Conservation (phyloP, 192 early-diverging fungal genomes). For the Dimargaris verticillata region DNA sequence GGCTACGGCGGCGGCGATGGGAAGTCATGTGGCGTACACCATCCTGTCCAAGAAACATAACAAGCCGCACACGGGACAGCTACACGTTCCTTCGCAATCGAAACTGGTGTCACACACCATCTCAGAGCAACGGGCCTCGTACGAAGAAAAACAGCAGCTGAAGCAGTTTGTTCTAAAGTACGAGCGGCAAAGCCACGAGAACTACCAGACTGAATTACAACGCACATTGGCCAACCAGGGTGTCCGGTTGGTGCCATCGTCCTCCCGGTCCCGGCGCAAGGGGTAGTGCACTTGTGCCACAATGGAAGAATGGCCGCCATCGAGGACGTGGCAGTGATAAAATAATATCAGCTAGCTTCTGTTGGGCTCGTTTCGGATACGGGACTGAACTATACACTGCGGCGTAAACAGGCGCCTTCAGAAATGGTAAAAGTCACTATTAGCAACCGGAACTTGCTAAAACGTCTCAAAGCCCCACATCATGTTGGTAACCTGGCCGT, state of each 20-base stretch:
- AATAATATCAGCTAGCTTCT: no score
- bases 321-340: no score
- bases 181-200: constrained; percentile 25
- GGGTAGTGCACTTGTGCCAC: not conserved
- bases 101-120: constrained; percentile 65
- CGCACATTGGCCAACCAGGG: constrained; percentile 4
- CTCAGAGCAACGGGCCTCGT: constrained; percentile 70
- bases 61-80: constrained; percentile 47
- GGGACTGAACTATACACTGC: no score
- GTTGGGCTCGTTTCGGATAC: no score
- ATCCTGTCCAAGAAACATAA: constrained; percentile 73
- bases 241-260: not conserved
- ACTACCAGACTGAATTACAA: not conserved
- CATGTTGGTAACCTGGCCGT: no score
- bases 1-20: constrained; percentile 19
- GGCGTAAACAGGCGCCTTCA: no score
- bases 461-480: no score
- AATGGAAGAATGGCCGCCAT: no score
- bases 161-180: constrained; percentile 87
- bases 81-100: constrained; percentile 67
- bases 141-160: constrained; percentile 74
- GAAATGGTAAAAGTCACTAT: no score
- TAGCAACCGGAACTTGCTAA: no score
- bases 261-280: not conserved
- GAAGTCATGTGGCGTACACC: constrained; percentile 52